Evolutionary conservation across 306 rosid genomes (phyloP), one percentile per base, ranked within the genome.

Genomic region (Lagenaria siceraria): DNA sequence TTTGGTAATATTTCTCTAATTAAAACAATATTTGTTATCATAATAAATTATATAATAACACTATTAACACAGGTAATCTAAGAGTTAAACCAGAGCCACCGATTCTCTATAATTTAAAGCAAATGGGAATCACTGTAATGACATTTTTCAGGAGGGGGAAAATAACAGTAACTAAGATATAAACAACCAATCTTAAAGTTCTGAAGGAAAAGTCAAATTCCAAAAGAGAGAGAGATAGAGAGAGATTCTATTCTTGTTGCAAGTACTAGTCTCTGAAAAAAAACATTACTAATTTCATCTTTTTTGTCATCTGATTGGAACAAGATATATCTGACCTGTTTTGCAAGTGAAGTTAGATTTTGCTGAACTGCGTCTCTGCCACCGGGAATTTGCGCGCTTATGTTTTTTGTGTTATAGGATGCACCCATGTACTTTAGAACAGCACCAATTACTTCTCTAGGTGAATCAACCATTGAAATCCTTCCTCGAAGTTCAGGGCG

Each of bases 391-490:
- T 88, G 85, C 72, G 60, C 42, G 80, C 84, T 68, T 54, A 91
- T 83, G 78, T 89, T 33, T 62, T 84, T 80, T 69, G 88, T 83
- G 85, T 94, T 91, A 82, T 91, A 91, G 24, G 96, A 94, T 43
- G 95, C 91, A 77, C 98, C 98, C 98, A 91, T 89, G 78, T 86
- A 89, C 89, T 94, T 94, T 81, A 94, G 87, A 68, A 94, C 96
- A 81, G 96, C 93, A 80, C 97, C 97, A 61, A 90, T 79, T 78
- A 94, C 98, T 84, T 94, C 97, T 79, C 98, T 89, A 61, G 98
- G 90, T 73, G 92, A 92, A 80, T 92, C 89, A 74, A 94, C 93
- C 98, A 94, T 94, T 2, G 98, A 89, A 78, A 94, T 89, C 80
- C 85, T 88, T 71, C 97, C 97, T 10, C 84, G 87, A 81, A 94